These are phyloP conservation scores for Mimosa bimucronata DNA, from an alignment of 306 rosid species.

Conservation along the genomic window DNA sequence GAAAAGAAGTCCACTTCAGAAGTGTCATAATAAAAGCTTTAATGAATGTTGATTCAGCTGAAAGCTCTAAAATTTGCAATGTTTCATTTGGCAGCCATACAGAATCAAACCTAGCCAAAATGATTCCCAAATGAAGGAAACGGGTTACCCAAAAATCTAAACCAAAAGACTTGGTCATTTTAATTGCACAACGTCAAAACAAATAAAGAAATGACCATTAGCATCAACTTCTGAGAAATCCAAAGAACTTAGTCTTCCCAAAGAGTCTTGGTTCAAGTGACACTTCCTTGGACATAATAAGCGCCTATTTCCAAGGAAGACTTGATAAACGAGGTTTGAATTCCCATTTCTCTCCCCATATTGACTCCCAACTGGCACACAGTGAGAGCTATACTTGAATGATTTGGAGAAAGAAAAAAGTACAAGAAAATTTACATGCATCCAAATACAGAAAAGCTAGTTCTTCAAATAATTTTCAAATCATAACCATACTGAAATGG, in stretches of 20 bases:
- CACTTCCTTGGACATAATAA: background rate
- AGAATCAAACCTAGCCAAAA: too few species aligned
- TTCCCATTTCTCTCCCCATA: background rate
- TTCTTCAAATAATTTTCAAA: background rate
- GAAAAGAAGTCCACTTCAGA: constrained; percentile 28
- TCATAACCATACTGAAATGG: background rate
- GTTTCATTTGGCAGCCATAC: too few species aligned
- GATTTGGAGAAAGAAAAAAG: background rate
- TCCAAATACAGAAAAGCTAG: too few species aligned
- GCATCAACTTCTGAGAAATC: background rate
- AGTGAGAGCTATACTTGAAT: background rate
- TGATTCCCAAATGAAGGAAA: too few species aligned
- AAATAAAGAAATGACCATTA: background rate
- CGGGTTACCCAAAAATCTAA: too few species aligned
- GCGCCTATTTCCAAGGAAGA: background rate
- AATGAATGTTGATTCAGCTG: too few species aligned
- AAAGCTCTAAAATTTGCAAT: too few species aligned
- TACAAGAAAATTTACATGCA: background rate
- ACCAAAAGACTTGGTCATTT: too few species aligned
- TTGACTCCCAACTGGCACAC: background rate
- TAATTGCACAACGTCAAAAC: background rate
- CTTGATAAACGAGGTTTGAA: background rate
- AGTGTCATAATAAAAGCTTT: constrained; percentile 23
- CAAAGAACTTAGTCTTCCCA: background rate
- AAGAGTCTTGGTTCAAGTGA: background rate